A percentile compares a stretch with the other conserved stretches of the same genome.
These are phyloP conservation scores for Halophytophthora batemanensis DNA, from an alignment of 352 stramenopile species.

Conservation along the genomic window DNA sequence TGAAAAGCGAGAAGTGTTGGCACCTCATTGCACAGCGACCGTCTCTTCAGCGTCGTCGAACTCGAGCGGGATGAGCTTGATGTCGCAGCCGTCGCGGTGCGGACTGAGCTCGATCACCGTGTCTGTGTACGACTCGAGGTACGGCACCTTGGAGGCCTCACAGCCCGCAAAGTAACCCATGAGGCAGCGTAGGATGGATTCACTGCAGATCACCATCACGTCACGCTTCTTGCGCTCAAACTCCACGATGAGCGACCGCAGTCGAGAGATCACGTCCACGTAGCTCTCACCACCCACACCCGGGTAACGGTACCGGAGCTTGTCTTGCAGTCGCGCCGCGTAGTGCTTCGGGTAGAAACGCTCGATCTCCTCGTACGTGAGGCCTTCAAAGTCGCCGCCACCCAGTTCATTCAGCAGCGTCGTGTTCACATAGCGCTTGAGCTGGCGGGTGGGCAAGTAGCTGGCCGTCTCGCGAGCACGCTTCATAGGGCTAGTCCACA, in stretches of 20 bases:
- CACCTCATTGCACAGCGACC: constrained; percentile 13
- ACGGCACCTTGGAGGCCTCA: constrained; percentile 64
- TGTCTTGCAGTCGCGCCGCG: constrained; percentile 81
- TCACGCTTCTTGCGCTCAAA: constrained; percentile 90
- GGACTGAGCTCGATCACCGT: constrained; percentile 77
- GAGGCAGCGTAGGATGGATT: constrained; percentile 74
- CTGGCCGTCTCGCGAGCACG: constrained; percentile 66
- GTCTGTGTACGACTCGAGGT: constrained; percentile 64
- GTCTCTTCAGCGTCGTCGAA: constrained; percentile 36
- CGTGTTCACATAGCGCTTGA: constrained; percentile 84
- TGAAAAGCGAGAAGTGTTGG: not conserved
- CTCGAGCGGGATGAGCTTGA: constrained; percentile 78
- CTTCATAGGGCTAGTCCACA: constrained; percentile 85
- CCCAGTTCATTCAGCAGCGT: constrained; percentile 90
- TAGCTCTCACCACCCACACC: constrained; percentile 92
- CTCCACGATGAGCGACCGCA: constrained; percentile 91
- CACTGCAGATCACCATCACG: constrained; percentile 81
- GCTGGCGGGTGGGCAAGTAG: constrained; percentile 55
- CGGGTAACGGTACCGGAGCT: constrained; percentile 89
- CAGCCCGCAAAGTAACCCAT: constrained; percentile 82
- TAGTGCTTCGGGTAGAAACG: constrained; percentile 87
- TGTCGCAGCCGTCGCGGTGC: constrained; percentile 82
- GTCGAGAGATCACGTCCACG: constrained; percentile 90
- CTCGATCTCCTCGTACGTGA: constrained; percentile 85
- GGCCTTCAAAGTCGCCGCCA: constrained; percentile 88